Evolutionary conservation across 805 yeast genomes (phyloP).

Genomic region (Pichia deserticola): DNA sequence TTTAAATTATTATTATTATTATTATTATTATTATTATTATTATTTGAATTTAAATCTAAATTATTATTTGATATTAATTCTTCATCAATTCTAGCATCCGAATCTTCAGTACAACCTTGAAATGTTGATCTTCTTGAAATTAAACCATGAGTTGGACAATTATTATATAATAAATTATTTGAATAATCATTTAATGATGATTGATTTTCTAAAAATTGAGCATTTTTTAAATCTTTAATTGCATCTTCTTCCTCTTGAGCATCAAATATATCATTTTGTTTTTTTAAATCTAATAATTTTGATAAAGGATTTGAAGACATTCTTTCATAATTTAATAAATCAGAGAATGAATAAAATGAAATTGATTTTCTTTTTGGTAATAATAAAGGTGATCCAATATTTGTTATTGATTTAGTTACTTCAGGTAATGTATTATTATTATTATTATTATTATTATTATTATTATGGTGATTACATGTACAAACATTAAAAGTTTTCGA

Average conservation of each 20-base stretch:
- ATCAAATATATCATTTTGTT: not conserved
- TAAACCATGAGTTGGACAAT: conserved; percentile 8
- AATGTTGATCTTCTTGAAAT: conserved; percentile 6
- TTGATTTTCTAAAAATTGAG: conserved; percentile 1
- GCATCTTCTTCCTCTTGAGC: not conserved
- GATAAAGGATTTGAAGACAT: not conserved
- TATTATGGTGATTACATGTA: not conserved
- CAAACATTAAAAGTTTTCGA: not conserved
- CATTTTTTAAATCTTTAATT: conserved; percentile 1
- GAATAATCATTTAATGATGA: not conserved
- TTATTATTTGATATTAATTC: not conserved
- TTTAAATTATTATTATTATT: not conserved
- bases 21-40: not conserved
- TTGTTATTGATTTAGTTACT: not conserved
- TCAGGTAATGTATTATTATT: not conserved
- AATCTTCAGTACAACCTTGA: conserved; percentile 13
- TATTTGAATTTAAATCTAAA: not conserved
- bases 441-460: not conserved
- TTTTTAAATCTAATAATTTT: not conserved
- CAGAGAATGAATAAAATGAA: conserved; percentile 28
- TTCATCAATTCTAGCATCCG: conserved; percentile 10
- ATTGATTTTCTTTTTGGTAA: conserved; percentile 19
- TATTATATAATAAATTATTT: not conserved
- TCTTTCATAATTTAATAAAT: conserved; percentile 25
- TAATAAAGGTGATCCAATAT: not conserved